These are phyloP conservation scores for Kuraishia molischiana DNA, from an alignment of 805 yeast genomes.

Conservation along the genomic window DNA sequence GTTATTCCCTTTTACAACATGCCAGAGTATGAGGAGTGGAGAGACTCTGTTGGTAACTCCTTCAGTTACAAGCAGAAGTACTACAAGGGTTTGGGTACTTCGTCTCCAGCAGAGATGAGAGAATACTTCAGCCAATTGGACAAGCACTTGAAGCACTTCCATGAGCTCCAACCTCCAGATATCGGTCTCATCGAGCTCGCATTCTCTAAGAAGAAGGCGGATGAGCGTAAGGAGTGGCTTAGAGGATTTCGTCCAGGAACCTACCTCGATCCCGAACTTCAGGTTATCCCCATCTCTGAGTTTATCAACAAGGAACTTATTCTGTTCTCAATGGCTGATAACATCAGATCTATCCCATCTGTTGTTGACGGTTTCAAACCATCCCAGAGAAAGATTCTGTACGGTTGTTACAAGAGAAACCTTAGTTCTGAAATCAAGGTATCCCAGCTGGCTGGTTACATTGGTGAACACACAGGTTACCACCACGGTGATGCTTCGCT, in stretches of 20 bases:
- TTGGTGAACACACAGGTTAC: conserved; percentile 81
- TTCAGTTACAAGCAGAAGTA: conserved; percentile 89
- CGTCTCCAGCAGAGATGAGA: conserved; percentile 71
- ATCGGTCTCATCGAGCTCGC: conserved; percentile 78
- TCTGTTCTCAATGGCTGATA: conserved; percentile 93
- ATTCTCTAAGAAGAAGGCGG: conserved; percentile 90
- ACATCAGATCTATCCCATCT: conserved; percentile 89
- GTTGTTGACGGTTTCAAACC: conserved; percentile 95
- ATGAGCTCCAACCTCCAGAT: conserved; percentile 72
- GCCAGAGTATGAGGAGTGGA: conserved; percentile 95
- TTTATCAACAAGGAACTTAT: conserved; percentile 93
- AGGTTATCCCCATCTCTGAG: conserved; percentile 79
- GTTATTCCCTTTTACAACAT: conserved; percentile 77
- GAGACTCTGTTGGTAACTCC: conserved; percentile 66
- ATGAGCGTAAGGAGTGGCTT: conserved; percentile 95
- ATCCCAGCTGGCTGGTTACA: conserved; percentile 82
- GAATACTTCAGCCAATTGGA: conserved; percentile 83
- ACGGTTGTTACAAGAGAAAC: conserved; percentile 78
- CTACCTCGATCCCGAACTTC: conserved; percentile 68
- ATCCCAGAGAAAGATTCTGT: conserved; percentile 90
- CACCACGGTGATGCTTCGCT: conserved; percentile 93
- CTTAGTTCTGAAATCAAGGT: conserved; percentile 75
- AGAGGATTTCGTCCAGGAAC: conserved; percentile 90
- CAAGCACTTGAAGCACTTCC: conserved; percentile 78
- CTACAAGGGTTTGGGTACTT: conserved; percentile 98